phyloP scores from a whole-genome alignment of 495 filamentous ascomycete species.

The Geopyxis carbonaria region DNA sequence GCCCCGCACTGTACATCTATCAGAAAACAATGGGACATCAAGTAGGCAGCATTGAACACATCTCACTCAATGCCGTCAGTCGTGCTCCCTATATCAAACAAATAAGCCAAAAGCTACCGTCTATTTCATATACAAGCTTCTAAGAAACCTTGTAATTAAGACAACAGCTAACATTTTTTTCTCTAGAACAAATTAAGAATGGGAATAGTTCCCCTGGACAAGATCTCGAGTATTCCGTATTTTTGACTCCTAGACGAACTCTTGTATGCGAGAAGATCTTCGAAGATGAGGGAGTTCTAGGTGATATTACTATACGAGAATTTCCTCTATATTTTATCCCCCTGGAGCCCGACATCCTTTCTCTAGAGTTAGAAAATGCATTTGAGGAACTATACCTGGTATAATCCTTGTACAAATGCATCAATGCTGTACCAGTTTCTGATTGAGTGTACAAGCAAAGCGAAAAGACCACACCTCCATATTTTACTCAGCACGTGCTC shows the following conservation, averaged over 20 bases:
- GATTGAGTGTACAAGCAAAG: constrained; percentile 25
- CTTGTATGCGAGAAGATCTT: constrained; percentile 79
- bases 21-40: constrained; percentile 32
- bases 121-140: background rate
- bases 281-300: constrained; percentile 82
- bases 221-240: constrained; percentile 64
- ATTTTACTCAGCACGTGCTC: constrained; percentile 72
- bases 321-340: constrained; percentile 79
- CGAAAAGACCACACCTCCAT: constrained; percentile 80
- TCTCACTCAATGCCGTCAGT: constrained; percentile 46
- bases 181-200: constrained; percentile 73
- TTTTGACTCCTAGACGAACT: constrained; percentile 85
- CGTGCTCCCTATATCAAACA: constrained; percentile 46
- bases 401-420: constrained; percentile 17
- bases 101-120: constrained; percentile 18
- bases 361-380: constrained; percentile 71
- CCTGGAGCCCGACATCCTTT: constrained; percentile 77
- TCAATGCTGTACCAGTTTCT: constrained; percentile 1
- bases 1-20: background rate
- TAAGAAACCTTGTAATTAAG: background rate
- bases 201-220: constrained; percentile 60
- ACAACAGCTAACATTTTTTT: constrained; percentile 17
- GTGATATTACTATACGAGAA: constrained; percentile 76
- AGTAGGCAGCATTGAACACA: constrained; percentile 46
- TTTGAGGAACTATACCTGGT: constrained; percentile 78